A percentile compares a stretch with the other conserved stretches of the same genome.
Evolutionary conservation across 768 basidiomycete genomes (phyloP).

Genomic region (Tephrocybe sp.): DNA sequence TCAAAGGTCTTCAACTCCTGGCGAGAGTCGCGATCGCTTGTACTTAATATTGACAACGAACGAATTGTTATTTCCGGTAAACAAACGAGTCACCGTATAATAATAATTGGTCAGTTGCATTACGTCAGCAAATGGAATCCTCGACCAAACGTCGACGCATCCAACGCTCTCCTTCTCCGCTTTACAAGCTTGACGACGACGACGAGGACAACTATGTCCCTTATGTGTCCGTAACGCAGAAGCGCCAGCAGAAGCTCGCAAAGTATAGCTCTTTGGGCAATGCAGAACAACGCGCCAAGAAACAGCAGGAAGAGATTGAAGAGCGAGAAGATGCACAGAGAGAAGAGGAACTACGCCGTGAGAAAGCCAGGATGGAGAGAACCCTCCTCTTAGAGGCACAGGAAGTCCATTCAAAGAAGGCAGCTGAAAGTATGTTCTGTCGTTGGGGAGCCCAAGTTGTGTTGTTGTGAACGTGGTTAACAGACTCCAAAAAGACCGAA

Average conservation of each 20-base stretch:
- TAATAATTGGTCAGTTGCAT: neutral
- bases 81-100: neutral
- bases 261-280: constrained; percentile 67
- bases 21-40: too few relatives aligned
- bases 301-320: constrained; percentile 61
- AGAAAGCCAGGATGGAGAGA: constrained; percentile 79
- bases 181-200: constrained; percentile 63
- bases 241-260: constrained; percentile 78
- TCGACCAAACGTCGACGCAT: constrained; percentile 51
- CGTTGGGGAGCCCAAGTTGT: neutral
- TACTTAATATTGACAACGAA: too few relatives aligned
- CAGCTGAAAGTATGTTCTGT: constrained; percentile 64
- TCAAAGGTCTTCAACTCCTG: too few relatives aligned
- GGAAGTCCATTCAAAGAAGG: constrained; percentile 86
- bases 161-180: constrained; percentile 59
- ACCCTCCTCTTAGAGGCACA: constrained; percentile 92
- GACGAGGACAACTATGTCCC: constrained; percentile 67
- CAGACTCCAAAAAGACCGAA: constrained; percentile 85
- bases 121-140: constrained; percentile 31
- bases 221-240: constrained; percentile 85
- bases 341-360: constrained; percentile 75
- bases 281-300: constrained; percentile 47
- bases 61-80: neutral
- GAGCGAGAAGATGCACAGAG: constrained; percentile 74
- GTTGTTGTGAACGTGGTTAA: constrained; percentile 2